Evolutionary conservation across 2,329 filamentous ascomycete genomes (phyloP).

Genomic region (Fusarium hostae): DNA sequence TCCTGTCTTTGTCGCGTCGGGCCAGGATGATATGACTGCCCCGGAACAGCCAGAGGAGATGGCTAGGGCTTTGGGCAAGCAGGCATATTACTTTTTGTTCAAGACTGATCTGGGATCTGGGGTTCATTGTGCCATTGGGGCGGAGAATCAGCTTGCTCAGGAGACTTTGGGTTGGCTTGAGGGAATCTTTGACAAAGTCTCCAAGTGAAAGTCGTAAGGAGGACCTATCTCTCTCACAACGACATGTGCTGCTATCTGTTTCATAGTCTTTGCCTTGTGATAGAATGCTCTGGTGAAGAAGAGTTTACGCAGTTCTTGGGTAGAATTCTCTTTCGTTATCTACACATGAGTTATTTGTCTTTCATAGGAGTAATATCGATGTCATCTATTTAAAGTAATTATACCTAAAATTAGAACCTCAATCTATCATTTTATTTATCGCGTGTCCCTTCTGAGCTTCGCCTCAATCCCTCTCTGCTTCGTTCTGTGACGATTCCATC

Average conservation of each 20-base stretch:
- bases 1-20: background rate
- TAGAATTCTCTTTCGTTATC: background rate
- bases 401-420: background rate
- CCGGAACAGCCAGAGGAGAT: background rate
- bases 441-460: fast-evolving
- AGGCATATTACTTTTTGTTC: background rate
- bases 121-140: background rate
- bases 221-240: fast-evolving
- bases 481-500: background rate
- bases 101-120: background rate
- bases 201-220: fast-evolving
- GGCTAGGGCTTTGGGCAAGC: background rate
- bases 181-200: background rate
- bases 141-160: background rate
- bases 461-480: background rate
- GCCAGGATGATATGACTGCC: background rate
- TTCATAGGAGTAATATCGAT: background rate
- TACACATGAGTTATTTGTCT: no score
- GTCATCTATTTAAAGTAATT: fast-evolving
- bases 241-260: background rate
- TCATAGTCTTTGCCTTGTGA: fast-evolving
- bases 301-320: background rate
- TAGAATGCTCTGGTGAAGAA: fast-evolving
- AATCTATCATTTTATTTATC: background rate
- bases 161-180: background rate